phyloP scores from a whole-genome alignment of 148 eudicot genomes.

The Agrostemma githago region DNA sequence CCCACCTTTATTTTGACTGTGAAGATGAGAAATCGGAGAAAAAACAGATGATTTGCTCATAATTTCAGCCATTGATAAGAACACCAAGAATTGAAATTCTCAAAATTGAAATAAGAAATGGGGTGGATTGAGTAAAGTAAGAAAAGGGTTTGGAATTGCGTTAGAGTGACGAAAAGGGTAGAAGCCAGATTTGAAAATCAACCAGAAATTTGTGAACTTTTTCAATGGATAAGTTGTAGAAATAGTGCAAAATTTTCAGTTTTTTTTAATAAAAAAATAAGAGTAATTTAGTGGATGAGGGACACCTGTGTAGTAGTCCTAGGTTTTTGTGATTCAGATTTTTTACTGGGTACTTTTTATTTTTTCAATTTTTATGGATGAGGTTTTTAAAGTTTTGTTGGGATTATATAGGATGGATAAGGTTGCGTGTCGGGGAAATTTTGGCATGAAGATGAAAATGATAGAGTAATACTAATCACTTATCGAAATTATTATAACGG shows the following conservation, averaged over 20 bases:
- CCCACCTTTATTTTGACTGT: background rate
- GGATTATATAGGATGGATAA: background rate
- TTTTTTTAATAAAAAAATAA: background rate
- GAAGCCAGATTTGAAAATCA: conserved; percentile 12
- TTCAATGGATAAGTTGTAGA: background rate
- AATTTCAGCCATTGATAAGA: conserved; percentile 24
- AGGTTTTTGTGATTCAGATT: conserved; percentile 10
- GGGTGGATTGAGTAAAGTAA: background rate
- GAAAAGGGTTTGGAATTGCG: conserved; percentile 24
- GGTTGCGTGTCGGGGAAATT: conserved; percentile 1
- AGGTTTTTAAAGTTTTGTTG: background rate
- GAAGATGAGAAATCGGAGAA: conserved; percentile 22
- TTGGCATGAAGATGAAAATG: background rate
- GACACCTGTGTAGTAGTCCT: conserved; percentile 10
- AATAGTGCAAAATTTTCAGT: background rate
- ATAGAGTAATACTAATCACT: background rate
- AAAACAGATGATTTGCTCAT: conserved; percentile 24
- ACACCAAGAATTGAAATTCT: background rate
- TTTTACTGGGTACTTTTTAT: background rate
- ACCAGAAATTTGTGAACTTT: conserved; percentile 2
- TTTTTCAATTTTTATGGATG: conserved; percentile 14
- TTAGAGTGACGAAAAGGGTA: conserved; percentile 30
- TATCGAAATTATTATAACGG: background rate
- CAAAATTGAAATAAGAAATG: conserved; percentile 10
- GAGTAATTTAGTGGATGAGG: conserved; percentile 1